Evolutionary conservation across 2,329 filamentous ascomycete species (phyloP), one percentile per base, ranked within the genome.

Genomic region (Fusarium cicatricum): DNA sequence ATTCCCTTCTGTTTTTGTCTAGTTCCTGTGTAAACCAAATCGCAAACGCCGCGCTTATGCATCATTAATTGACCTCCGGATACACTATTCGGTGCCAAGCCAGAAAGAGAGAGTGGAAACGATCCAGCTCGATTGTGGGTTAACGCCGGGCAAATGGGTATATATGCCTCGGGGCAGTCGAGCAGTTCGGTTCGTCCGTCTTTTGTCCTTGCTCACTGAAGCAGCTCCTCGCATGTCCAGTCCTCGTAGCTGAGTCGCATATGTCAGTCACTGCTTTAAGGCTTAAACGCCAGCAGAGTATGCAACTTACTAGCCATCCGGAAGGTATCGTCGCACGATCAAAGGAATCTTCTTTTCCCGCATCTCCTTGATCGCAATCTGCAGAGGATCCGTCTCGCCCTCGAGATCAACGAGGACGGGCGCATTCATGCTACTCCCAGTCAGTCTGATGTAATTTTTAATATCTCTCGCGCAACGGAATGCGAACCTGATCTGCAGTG

Each of bases 301-400:
- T 21, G 52, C 39, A 28, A 85, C 91, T 82, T 83, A 96, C 91
- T 86, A 97, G 80, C 95, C 95, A 79, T 99, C 95, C 17, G 95
- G 95, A 73, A 99, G 85, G 79, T 98, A 99, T 72, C 95, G 87
- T 74, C 95, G 87, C 63, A 99, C 91, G 52, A 99, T 95, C 58
- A 99, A 78, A 19, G 95, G 95, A 50, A 99, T 97, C 85, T 99
- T 99, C 85, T 98, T 98, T 81, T 98, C 93, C 63, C 91, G 87
- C 74, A 99, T 82, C 79, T 99, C 95, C 80, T 98, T 98, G 76
- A 97, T 90, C 19, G 95, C 95, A 73, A 99, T 98, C 77, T 97
- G 92, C 51, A 99, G 82, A 38, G 95, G 95, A 79, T 99, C 95
- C 45, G 95, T 98, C 82, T 98, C 94, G 71, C 95, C 95, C 77